Evolutionary conservation across 1,139 yeast species (phyloP), one percentile per base, ranked within the genome.

Genomic region (Geotrichum candidum): DNA sequence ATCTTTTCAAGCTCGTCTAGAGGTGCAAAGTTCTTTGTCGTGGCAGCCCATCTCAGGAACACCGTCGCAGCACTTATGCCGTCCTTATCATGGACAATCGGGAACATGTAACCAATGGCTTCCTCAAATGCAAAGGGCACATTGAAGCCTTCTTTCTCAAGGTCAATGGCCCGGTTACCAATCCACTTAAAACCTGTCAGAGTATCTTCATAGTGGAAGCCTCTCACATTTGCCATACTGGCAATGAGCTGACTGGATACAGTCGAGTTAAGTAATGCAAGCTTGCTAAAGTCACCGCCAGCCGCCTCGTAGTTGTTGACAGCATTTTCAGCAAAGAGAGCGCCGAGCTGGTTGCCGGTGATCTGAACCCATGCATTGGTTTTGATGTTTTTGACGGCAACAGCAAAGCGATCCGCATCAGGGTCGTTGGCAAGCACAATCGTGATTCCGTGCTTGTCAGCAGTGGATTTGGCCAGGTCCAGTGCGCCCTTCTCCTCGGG

Each of bases 171-270:
- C 65, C 85, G 82, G 72, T 94, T 94, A 2, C 98, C 99, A 58
- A 94, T 88, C 99, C 99, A 94, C 75, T 94, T 94, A 78, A 94
- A 94, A 1, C 99, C 98, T 0, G 98, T 94, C 60, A 94, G 78
- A 0, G 98, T 92, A 65, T 94, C 98, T 55, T 78, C 81, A 74
- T 80, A 88, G 56, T 83, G 78, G 71, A 88, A 86, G 0, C 87
- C 87, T 61, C 83, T 80, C 11, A 71, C 72, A 3, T 78, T 72
- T 0, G 97, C 95, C 85, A 92, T 84, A 2, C 85, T 77, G n/a
- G 78, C 76, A 62, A 91, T 79, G 75, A 91, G 82, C 69, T 89
- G 96, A 4, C 96, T 89, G 0, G 97, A 90, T 0, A 94, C 98
- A 0, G 98, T 91, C 0, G 98, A 91, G 70, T 88, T 90, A 51